Evolutionary conservation across 2,329 filamentous ascomycete genomes (phyloP), one percentile per base, ranked within the genome.

Genomic region (Mycosphaerelloides madeirae): DNA sequence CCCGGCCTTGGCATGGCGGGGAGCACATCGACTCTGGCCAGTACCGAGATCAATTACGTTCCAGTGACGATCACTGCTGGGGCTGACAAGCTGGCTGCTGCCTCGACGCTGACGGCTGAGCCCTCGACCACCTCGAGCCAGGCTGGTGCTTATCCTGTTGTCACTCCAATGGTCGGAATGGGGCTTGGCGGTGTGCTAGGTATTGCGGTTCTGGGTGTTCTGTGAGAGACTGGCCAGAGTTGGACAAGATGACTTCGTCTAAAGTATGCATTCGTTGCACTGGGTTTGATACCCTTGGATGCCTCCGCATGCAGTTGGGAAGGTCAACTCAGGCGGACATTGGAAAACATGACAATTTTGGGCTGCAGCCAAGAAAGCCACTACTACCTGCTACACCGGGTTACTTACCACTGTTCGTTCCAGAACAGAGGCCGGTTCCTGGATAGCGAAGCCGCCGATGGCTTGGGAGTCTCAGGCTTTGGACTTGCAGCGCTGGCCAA

Each of bases 21-120:
- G n/a, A 51, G 51, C n/a, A 60, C 55, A 13, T 55, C 54, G 8
- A 58, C 57, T 2, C 49, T 63, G n/a, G 55, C 58, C 16, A 48
- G 42, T 6, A 58, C 46, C 9, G 51, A 61, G 42, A 49, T 63
- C 40, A 49, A 43, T 16, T 61, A 61, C 31, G 48, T 56, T 6
- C 49, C 56, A 9, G 50, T 62, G 13, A 57, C 56, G 5, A 46
- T 62, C 20, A 62, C 59, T 6, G 60, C 57, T 4, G 59, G 59
- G 2, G 43, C 38, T n/a, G 46, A 50, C 41, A 58, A 58, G 42
- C 39, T 54, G 20, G 46, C 44, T 22, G 46, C 48, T 8, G 44
- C 48, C 18, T 46, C 44, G 6, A 48, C 50, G 1, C 38, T 46
- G 12, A 47, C 45, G 13, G 41, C 47, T 29, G 40, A 34, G 1